Base-by-base conservation (phyloP, 164 flowering plant species). In the Hamamelis virginiana region DNA sequence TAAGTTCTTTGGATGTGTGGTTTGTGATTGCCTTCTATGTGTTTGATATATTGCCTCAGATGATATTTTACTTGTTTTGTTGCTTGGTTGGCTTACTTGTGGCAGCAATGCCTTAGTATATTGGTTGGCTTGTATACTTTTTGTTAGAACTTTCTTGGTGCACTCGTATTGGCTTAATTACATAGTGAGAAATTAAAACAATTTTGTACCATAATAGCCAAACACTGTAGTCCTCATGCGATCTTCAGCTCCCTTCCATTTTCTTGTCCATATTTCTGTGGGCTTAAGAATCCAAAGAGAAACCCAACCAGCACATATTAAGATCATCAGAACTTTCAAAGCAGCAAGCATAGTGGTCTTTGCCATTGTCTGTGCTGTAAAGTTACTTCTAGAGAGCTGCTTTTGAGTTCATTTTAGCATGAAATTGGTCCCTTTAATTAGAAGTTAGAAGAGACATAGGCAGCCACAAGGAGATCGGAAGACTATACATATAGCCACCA, bases 261-360 rank as follows among this genome's bases (percentile, higher is more conserved):
- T 75, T 69, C 66, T 82, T 16, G 87, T 87, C 98, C 98, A 91
- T 1, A 86, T 19, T 46, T 83, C 63, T 59, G 96, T 91, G 1
- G 98, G 94, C 69, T 84, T 87, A 21, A 91, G 84, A 62, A 91
- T 52, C 98, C 96, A 89, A 56, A 92, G 68, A 22, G 82, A 74
- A 55, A 88, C 61, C 98, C 98, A 91, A 60, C 73, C 84, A 46
- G 76, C 66, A 52, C 50, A 81, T 76, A 89, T 56, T 52, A 86
- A 45, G 60, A 86, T 74, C 82, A 88, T 75, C 70, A 83, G 59
- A 12, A 78, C 53, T 62, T 74, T 86, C 62, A 87, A 87, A 38
- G 72, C 43, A 46, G n/a, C n/a, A n/a, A n/a, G n/a, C n/a, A 67
- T 47, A 41, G 56, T 43, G 12, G 72, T 28, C 38, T 65, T 77